phyloP scores from a whole-genome alignment of 164 flowering plant species.

The Chimonanthus praecox region DNA sequence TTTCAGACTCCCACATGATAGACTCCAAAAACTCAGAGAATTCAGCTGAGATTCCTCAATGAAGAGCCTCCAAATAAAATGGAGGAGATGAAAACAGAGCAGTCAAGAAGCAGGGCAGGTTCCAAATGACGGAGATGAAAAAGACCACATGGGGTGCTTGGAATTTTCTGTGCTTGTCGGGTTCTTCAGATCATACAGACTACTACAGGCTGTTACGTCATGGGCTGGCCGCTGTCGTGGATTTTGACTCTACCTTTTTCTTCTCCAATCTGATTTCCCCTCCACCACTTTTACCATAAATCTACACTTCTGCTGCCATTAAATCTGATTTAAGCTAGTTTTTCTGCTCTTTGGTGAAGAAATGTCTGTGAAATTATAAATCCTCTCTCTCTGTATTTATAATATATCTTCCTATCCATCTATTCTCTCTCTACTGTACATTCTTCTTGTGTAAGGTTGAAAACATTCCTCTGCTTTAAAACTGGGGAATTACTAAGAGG shows the following conservation, averaged over 20 bases:
- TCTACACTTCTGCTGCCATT: too few relatives aligned
- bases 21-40: conserved; percentile 10
- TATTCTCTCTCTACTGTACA: too few relatives aligned
- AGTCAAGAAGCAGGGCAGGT: conserved; percentile 9
- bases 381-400: too few relatives aligned
- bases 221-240: conserved; percentile 27
- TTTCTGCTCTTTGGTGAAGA: too few relatives aligned
- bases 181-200: conserved; percentile 17
- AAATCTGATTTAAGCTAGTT: too few relatives aligned
- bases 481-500: too few relatives aligned
- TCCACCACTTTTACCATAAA: background rate
- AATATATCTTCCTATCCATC: too few relatives aligned
- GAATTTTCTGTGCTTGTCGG: conserved; percentile 48
- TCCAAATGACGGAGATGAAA: conserved; percentile 12
- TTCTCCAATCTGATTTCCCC: background rate
- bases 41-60: conserved; percentile 5
- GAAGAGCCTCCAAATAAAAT: conserved; percentile 8
- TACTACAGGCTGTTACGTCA: conserved; percentile 65
- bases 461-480: too few relatives aligned
- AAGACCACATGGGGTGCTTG: conserved; percentile 55
- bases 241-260: conserved; percentile 9
- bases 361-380: too few relatives aligned
- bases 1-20: conserved; percentile 85
- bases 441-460: too few relatives aligned
- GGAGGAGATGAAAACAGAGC: background rate